Evolutionary conservation across 495 filamentous ascomycete genomes (phyloP), one percentile per base, ranked within the genome.

Genomic region (Trichoderma gamsii): DNA sequence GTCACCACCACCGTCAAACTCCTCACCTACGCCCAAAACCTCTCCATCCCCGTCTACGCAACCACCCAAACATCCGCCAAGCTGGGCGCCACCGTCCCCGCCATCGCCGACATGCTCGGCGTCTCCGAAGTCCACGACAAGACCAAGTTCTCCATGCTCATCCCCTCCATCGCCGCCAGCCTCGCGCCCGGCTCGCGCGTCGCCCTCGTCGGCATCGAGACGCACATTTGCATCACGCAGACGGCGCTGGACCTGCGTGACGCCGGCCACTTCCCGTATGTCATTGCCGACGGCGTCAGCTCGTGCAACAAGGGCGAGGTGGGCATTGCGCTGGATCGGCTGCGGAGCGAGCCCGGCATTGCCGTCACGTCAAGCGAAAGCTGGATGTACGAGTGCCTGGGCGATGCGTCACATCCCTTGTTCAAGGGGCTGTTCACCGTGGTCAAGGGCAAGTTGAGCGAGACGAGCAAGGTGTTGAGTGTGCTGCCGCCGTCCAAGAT

Each of bases 151-250:
- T 91, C 87, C 70, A 99, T 99, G 95, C 82, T 80, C 74, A 74
- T 82, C 8, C 82, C 80, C 4, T 59, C 75, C 12, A 77, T 89
- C 44, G 75, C 82, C 0, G 78, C 80, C 0, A 80, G 84, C 23
- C 76, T 87, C 18, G 73, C 76, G 5, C 64, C 76, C 2, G 23
- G 32, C 69, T 41, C 64, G 49, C 76, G 81, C 38, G 77, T 91
- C 25, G 87, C 83, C 13, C 82, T 94, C 66, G 88, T 96, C 7
- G 95, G 95, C 12, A 96, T 99, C 73, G 95, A 99, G 78, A 84
- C 85, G 29, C 95, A 99, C 76, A 94, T 99, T 73, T 99, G 95
- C 79, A 88, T 99, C 3, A 92, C 91, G 69, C 94, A 97, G 81
- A 97, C 94, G 27, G 86, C 90, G 38, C 82, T 98, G 2, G 95